phyloP scores from a whole-genome alignment of 345 rosid genomes.

The Draba incana region DNA sequence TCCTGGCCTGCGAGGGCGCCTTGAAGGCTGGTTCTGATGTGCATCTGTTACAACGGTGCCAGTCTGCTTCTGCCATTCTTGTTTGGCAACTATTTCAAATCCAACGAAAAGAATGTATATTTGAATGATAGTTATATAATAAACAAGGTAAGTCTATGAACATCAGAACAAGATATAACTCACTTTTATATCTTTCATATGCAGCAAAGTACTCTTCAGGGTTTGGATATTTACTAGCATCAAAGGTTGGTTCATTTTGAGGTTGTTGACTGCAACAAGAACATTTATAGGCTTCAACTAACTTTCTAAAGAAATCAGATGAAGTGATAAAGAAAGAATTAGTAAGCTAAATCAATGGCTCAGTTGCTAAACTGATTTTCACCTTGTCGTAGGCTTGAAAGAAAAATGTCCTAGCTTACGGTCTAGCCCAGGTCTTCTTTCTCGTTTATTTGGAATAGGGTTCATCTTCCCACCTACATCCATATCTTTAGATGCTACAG shows the following conservation, averaged over 20 bases:
- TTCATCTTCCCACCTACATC: slow-evolving; percentile 36
- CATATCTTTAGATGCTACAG: slow-evolving; percentile 18
- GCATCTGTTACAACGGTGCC: slow-evolving; percentile 47
- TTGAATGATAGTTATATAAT: slow-evolving; percentile 8
- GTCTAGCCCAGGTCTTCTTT: slow-evolving; percentile 68
- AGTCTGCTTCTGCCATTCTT: slow-evolving; percentile 73
- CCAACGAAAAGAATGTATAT: slow-evolving; percentile 19
- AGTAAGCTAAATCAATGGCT: background rate
- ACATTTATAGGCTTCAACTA: slow-evolving; percentile 9
- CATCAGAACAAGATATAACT: slow-evolving; percentile 37
- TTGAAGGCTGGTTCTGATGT: slow-evolving; percentile 43
- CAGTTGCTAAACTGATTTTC: slow-evolving; percentile 23
- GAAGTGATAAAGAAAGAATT: slow-evolving; percentile 16
- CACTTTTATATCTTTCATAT: slow-evolving; percentile 64
- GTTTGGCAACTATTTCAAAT: slow-evolving; percentile 57
- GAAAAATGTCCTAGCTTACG: slow-evolving; percentile 73
- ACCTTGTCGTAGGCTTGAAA: slow-evolving; percentile 65
- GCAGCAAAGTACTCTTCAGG: slow-evolving; percentile 75
- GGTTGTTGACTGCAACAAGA: slow-evolving; percentile 56
- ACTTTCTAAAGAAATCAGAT: slow-evolving; percentile 7
- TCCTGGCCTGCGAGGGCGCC: slow-evolving; percentile 70
- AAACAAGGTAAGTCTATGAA: slow-evolving; percentile 16
- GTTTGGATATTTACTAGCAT: slow-evolving; percentile 57
- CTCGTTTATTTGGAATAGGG: slow-evolving; percentile 50
- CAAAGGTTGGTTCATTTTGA: slow-evolving; percentile 55